A percentile compares a stretch with the other conserved stretches of the same genome.
phyloP scores from a whole-genome alignment of 1,139 yeast species.

The Geotrichum macrosporum region DNA sequence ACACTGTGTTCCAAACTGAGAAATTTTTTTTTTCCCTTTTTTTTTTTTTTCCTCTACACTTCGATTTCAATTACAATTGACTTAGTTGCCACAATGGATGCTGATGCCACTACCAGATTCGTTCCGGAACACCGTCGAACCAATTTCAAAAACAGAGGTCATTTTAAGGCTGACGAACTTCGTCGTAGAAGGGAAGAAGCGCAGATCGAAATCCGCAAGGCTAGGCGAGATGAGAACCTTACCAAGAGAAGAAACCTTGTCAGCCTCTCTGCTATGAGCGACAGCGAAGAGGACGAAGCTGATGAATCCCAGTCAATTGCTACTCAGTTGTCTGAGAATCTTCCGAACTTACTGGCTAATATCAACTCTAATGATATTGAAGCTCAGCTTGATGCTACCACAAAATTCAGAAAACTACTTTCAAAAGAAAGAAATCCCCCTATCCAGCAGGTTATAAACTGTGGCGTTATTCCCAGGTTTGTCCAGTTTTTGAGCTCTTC shows the following conservation, averaged over 20 bases:
- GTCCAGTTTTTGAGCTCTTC: constrained; percentile 77
- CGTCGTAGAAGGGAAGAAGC: constrained; percentile 98
- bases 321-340: not conserved
- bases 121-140: constrained; percentile 98
- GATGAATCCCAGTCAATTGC: not conserved
- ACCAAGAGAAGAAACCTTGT: constrained; percentile 84
- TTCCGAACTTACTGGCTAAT: constrained; percentile 1
- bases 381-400: constrained; percentile 80
- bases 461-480: constrained; percentile 88
- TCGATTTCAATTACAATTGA: too few relatives aligned
- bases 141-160: constrained; percentile 88
- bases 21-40: not conserved
- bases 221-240: constrained; percentile 89
- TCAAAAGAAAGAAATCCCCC: constrained; percentile 97
- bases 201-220: constrained; percentile 93
- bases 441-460: constrained; percentile 82
- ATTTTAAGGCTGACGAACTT: constrained; percentile 91
- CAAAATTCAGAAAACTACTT: constrained; percentile 85
- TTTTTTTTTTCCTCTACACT: not conserved
- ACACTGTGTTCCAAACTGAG: too few relatives aligned
- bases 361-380: constrained; percentile 72
- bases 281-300: constrained; percentile 44
- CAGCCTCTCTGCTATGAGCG: constrained; percentile 44
- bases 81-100: constrained; percentile 57
- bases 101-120: constrained; percentile 77